Conservation (phyloP, 2,329 filamentous ascomycete species). For the Chalaropsis thielavioides region DNA sequence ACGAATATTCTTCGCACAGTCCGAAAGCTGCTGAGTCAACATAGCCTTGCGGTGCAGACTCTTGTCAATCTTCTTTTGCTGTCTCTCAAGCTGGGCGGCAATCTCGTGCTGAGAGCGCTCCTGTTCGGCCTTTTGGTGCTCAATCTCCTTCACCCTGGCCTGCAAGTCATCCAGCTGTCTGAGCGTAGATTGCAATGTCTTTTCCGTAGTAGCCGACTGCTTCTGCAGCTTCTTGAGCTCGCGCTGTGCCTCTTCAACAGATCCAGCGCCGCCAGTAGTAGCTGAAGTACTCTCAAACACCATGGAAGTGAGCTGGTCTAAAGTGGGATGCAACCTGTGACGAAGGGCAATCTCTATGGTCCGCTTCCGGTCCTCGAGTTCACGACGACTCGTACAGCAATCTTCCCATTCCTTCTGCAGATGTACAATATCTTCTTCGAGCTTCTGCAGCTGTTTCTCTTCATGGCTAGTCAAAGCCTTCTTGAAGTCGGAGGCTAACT, state of each 20-base stretch:
- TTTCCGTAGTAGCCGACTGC: constrained; percentile 49
- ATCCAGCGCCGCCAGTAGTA: constrained; percentile 28
- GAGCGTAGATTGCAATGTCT: constrained; percentile 62
- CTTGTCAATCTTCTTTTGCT: constrained; percentile 84
- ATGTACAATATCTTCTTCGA: constrained; percentile 55
- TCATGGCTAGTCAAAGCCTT: constrained; percentile 74
- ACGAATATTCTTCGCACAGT: constrained; percentile 77
- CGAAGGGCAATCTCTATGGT: constrained; percentile 74
- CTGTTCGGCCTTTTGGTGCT: constrained; percentile 43
- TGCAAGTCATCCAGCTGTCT: constrained; percentile 44
- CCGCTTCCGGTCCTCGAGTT: constrained; percentile 67
- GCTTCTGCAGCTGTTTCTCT: constrained; percentile 60
- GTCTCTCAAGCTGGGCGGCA: constrained; percentile 62
- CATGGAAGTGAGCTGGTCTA: constrained; percentile 71
- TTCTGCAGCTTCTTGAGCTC: constrained; percentile 68
- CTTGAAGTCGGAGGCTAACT: constrained; percentile 78
- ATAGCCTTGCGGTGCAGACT: constrained; percentile 77
- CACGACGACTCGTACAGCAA: constrained; percentile 55
- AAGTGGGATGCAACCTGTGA: constrained; percentile 74
- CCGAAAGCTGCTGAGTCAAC: constrained; percentile 59
- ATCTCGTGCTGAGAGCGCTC: constrained; percentile 63
- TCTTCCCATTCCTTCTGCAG: constrained; percentile 65
- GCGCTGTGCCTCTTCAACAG: constrained; percentile 61
- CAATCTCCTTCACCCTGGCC: constrained; percentile 40
- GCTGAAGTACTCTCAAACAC: constrained; percentile 48